phyloP scores from a whole-genome alignment of 495 filamentous ascomycete genomes.

The Penicillium waksmanii region DNA sequence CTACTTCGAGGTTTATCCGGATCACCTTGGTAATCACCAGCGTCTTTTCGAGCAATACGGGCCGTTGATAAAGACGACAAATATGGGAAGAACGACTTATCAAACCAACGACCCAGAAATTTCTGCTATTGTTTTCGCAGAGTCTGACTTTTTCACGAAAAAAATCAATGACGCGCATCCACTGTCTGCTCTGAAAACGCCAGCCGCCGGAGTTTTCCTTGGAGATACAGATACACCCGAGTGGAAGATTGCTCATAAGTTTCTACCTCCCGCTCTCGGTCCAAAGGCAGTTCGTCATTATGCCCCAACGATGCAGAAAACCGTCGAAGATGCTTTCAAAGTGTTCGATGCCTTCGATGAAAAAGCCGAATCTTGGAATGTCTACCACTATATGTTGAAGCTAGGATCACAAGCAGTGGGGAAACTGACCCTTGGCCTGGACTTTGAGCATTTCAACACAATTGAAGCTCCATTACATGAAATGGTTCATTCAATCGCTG shows the following conservation, averaged over 20 bases:
- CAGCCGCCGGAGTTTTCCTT: conserved; percentile 52
- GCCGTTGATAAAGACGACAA: conserved; percentile 55
- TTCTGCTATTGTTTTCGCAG: conserved; percentile 40
- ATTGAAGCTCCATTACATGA: conserved; percentile 46
- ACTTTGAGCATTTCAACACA: conserved; percentile 55
- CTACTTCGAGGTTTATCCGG: conserved; percentile 58
- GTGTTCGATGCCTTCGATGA: conserved; percentile 59
- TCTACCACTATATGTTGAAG: conserved; percentile 64
- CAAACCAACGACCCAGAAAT: conserved; percentile 52
- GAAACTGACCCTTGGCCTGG: conserved; percentile 53
- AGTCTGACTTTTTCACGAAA: conserved; percentile 56
- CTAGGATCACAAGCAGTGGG: conserved; percentile 56
- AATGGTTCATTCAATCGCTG: conserved; percentile 45
- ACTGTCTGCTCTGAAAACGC: conserved; percentile 44
- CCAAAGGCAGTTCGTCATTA: conserved; percentile 61
- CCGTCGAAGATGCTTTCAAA: conserved; percentile 44
- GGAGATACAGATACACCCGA: conserved; percentile 51
- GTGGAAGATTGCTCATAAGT: conserved; percentile 55
- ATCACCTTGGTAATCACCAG: conserved; percentile 60
- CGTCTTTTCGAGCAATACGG: conserved; percentile 59
- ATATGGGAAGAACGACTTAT: conserved; percentile 53
- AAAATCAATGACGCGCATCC: conserved; percentile 53
- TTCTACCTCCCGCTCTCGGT: conserved; percentile 53
- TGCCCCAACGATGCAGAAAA: conserved; percentile 55
- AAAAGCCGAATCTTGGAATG: conserved; percentile 55